Evolutionary conservation across 2,329 filamentous ascomycete genomes (phyloP), one percentile per base, ranked within the genome.

Genomic region (Fusarium coicis): DNA sequence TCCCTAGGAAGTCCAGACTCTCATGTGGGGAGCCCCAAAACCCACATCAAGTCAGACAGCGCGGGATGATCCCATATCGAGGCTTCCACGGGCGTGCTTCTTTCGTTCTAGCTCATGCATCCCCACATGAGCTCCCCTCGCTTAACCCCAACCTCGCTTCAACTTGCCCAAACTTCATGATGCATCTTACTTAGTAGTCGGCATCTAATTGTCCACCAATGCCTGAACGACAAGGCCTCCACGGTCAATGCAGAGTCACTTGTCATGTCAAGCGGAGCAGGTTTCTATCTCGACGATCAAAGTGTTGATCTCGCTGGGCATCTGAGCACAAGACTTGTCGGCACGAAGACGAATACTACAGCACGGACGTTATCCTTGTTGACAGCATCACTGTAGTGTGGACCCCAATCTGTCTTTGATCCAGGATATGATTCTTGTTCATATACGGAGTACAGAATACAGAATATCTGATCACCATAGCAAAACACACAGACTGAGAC

Each of bases 161-260:
- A 28, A 43, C 18, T 28, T 66, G 30, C 49, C 23, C 23, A 42
- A 30, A n/a, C 37, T 28, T 34, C 34, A 65, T 47, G 16, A 43
- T 42, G 10, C 18, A 30, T 15, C 12, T 26, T 39, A 39, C 19
- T 26, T 44, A 39, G 60, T 28, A 36, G 39, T 57, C 42, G 37
- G 63, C 18, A n/a, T 26, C 6, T 26, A 49, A 65, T 66, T 65
- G 49, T 66, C 63, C 63, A 66, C 60, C 60, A 66, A 66, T 65
- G 14, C 58, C 26, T 2, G n/a, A 26, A 16, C 10, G 11, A 53
- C 44, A 12, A 39, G n/a, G 7, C 16, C 28, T 34, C 14, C 23
- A 14, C 28, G n/a, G n/a, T 21, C 53, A 46, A 32, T 39, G 34
- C 43, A 58, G 23, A 50, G 42, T 18, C 30, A 58, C 32, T 58